Evolutionary conservation across 2,329 filamentous ascomycete species (phyloP).

Genomic region (Aspergillus sp.): DNA sequence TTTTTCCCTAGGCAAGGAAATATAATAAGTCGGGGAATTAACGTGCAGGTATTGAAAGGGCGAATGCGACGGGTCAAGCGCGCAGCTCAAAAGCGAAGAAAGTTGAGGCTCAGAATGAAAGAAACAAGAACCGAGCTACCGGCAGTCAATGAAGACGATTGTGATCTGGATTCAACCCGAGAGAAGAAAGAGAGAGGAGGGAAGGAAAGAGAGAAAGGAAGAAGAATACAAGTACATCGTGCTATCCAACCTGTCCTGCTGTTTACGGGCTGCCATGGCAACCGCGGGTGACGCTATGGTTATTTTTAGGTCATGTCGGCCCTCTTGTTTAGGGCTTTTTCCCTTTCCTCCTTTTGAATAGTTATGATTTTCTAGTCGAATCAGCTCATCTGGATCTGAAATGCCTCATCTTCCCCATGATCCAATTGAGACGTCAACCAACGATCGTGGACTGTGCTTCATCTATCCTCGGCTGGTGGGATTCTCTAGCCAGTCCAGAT

Average conservation of each 20-base stretch:
- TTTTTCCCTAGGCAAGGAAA: not conserved
- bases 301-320: not conserved
- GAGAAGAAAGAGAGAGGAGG: not conserved
- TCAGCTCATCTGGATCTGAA: no score
- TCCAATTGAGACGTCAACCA: conserved; percentile 4
- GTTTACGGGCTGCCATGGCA: conserved; percentile 36
- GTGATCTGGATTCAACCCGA: no score
- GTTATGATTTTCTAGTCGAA: no score
- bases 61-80: conserved; percentile 4
- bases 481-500: not conserved
- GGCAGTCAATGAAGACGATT: no score
- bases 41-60: not conserved
- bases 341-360: no score
- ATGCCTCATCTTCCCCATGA: conserved; percentile 1
- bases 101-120: no score
- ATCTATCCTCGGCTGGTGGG: not conserved
- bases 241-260: conserved; percentile 5
- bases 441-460: not conserved
- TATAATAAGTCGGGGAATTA: not conserved
- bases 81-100: not conserved
- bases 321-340: no score
- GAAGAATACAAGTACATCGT: not conserved
- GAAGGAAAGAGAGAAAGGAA: not conserved
- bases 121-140: no score
- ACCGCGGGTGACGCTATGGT: conserved; percentile 12